Evolutionary conservation across 768 basidiomycete species (phyloP).

Genomic region (Scleroderma bovista): DNA sequence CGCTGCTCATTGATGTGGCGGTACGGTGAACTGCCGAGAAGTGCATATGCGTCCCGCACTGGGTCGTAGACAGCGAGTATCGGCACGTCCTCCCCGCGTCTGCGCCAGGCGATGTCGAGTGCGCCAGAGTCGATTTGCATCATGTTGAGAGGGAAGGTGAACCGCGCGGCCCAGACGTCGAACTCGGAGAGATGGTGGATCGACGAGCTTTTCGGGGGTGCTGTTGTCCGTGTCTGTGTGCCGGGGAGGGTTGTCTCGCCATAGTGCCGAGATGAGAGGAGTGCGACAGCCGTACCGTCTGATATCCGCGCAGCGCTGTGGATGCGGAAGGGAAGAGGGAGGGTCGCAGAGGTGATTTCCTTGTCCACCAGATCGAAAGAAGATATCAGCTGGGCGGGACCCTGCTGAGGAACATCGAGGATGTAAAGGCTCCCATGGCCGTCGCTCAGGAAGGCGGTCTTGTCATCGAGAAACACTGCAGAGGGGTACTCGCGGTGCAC

Average conservation of each 20-base stretch:
- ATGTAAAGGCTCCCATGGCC: slow-evolving; percentile 66
- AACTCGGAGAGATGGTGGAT: slow-evolving; percentile 39
- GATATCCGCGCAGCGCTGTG: slow-evolving; percentile 32
- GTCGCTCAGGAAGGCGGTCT: slow-evolving; percentile 55
- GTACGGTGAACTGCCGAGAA: slow-evolving; percentile 57
- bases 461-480: slow-evolving; percentile 47
- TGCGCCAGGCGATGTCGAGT: slow-evolving; percentile 62
- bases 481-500: slow-evolving; percentile 73
- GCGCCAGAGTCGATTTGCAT: slow-evolving; percentile 25
- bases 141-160: slow-evolving; percentile 40
- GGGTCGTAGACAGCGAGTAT: slow-evolving; percentile 47
- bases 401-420: slow-evolving; percentile 39
- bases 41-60: slow-evolving; percentile 41
- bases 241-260: slow-evolving; percentile 16
- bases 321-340: slow-evolving; percentile 34
- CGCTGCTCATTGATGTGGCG: slow-evolving; percentile 33
- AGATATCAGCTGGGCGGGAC: slow-evolving; percentile 43
- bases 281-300: slow-evolving; percentile 36
- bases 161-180: slow-evolving; percentile 59
- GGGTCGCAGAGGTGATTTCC: slow-evolving; percentile 15
- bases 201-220: slow-evolving; percentile 6
- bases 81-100: slow-evolving; percentile 68
- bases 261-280: slow-evolving; percentile 59
- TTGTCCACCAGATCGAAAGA: slow-evolving; percentile 40
- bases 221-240: slow-evolving; percentile 9